These are phyloP conservation scores for Leucosporidium creatinivorum DNA, from an alignment of 768 basidiomycete genomes.

Conservation along the genomic window DNA sequence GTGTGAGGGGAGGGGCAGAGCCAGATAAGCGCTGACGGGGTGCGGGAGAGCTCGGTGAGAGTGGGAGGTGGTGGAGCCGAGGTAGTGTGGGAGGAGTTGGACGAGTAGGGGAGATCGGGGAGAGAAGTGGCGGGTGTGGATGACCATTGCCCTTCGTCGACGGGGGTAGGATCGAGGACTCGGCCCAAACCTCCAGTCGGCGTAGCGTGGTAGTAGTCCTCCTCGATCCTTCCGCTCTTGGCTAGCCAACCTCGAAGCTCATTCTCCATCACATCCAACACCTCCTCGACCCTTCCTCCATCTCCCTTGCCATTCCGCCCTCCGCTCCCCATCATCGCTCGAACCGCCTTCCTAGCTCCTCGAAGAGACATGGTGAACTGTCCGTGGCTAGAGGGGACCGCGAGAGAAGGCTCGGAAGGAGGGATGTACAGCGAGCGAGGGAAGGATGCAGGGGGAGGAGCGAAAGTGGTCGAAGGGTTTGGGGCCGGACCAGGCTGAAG, in stretches of 20 bases:
- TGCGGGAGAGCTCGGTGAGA: conserved; percentile 24
- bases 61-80: not conserved
- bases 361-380: conserved; percentile 24
- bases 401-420: not conserved
- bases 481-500: conserved; percentile 12
- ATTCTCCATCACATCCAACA: conserved; percentile 19
- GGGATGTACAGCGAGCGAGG: conserved; percentile 22
- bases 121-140: not conserved
- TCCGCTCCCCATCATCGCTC: not conserved
- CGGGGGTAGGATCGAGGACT: no score
- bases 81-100: not conserved
- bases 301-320: not conserved
- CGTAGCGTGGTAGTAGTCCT: no score
- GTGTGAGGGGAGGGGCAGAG: conserved; percentile 16
- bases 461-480: conserved; percentile 11
- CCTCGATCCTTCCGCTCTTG: not conserved
- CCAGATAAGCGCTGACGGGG: conserved; percentile 25
- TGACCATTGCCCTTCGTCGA: conserved; percentile 11
- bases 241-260: conserved; percentile 18
- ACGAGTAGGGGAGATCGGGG: conserved; percentile 10
- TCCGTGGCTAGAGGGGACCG: not conserved
- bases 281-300: conserved; percentile 18
- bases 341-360: conserved; percentile 13
- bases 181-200: no score
- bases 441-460: conserved; percentile 18